Percentiles rank a stretch among this genome's conserved stretches.
phyloP scores from a whole-genome alignment of 345 rosid species.

The Aquilaria sinensis region DNA sequence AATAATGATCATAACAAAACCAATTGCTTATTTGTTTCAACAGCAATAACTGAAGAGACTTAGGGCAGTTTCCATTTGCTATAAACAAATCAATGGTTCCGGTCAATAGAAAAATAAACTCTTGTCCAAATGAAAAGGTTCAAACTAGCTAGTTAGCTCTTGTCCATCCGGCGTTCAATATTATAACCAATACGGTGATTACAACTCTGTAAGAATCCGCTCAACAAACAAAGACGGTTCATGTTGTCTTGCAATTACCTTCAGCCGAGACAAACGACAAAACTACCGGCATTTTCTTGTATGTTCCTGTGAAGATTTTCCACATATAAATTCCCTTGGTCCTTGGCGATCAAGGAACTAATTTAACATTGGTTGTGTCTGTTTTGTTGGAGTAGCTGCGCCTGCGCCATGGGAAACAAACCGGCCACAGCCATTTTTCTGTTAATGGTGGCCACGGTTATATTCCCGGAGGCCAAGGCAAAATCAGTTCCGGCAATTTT shows the following conservation, averaged over 20 bases:
- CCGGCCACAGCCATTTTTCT: constrained; percentile 5
- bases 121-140: background rate
- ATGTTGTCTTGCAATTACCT: background rate
- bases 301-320: background rate
- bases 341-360: background rate
- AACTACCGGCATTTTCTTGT: background rate
- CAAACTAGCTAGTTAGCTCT: background rate
- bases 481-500: constrained; percentile 27
- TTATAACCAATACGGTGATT: too few relatives aligned
- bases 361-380: background rate
- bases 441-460: constrained; percentile 2
- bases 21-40: too few relatives aligned
- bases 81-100: too few relatives aligned
- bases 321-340: constrained; percentile 13
- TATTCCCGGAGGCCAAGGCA: constrained; percentile 17
- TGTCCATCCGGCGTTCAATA: background rate
- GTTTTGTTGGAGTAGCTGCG: background rate
- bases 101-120: too few relatives aligned
- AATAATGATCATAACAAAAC: too few relatives aligned
- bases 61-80: too few relatives aligned
- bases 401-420: constrained; percentile 15
- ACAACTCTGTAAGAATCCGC: too few relatives aligned
- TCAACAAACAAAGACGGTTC: too few relatives aligned
- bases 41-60: too few relatives aligned
- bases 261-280: background rate